phyloP scores from a whole-genome alignment of 345 rosid species.

The Trapa bicornis region DNA sequence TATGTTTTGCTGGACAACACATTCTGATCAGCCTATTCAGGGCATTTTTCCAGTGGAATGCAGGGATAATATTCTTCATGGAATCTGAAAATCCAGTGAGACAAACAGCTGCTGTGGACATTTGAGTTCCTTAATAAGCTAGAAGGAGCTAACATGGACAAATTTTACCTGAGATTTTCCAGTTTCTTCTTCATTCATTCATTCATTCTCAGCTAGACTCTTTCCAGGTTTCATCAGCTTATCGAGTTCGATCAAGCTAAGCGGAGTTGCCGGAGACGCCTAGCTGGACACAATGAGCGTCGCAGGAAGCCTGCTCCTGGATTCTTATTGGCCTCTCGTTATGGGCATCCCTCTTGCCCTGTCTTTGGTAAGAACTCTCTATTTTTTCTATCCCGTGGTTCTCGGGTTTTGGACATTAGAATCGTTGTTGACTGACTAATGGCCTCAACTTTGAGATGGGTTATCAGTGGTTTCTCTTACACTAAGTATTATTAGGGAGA shows the following conservation, averaged over 20 bases:
- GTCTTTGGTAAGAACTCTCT: constrained; percentile 34
- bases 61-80: not conserved
- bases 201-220: constrained; percentile 1
- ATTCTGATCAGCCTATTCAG: not conserved
- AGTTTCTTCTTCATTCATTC: not conserved
- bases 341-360: constrained; percentile 39
- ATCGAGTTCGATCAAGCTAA: constrained; percentile 91
- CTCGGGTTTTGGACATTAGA: not conserved
- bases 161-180: not conserved
- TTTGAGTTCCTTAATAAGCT: too few species aligned
- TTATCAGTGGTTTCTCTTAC: too few species aligned
- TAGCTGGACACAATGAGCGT: constrained; percentile 93
- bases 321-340: constrained; percentile 45
- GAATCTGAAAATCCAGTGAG: not conserved
- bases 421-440: not conserved
- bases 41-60: not conserved
- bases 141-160: too few species aligned
- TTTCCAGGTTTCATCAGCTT: constrained; percentile 77
- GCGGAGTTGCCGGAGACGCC: constrained; percentile 87
- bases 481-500: too few species aligned
- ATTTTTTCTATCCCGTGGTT: not conserved
- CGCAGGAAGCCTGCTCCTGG: constrained; percentile 83
- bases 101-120: not conserved
- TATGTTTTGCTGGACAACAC: not conserved
- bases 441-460: not conserved